Conservation (phyloP, 495 filamentous ascomycete genomes). For the Lasiosphaeris hirsuta region DNA sequence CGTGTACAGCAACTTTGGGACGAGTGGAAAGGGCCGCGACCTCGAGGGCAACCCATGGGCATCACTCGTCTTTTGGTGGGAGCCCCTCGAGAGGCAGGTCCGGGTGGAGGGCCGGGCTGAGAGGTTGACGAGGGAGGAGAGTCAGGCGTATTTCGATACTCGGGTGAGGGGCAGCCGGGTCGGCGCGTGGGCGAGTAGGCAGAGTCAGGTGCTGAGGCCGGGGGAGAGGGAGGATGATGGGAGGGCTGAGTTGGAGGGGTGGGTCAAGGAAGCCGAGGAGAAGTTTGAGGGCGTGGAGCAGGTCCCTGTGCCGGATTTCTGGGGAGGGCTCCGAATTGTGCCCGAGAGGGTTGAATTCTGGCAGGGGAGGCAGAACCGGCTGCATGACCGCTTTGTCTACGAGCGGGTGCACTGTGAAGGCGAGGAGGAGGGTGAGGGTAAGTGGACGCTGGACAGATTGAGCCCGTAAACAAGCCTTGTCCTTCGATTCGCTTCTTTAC, state of each 20-base stretch:
- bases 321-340: constrained; percentile 85
- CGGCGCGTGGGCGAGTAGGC: constrained; percentile 90
- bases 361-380: constrained; percentile 81
- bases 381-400: constrained; percentile 94
- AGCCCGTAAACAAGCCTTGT: constrained; percentile 47
- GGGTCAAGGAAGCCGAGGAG: constrained; percentile 67
- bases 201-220: constrained; percentile 67
- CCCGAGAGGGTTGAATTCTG: constrained; percentile 91
- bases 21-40: constrained; percentile 64
- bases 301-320: constrained; percentile 89
- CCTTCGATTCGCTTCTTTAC: too few relatives aligned
- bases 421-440: constrained; percentile 33
- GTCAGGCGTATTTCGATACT: constrained; percentile 84
- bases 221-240: constrained; percentile 52
- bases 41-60: constrained; percentile 63
- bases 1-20: constrained; percentile 90
- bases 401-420: constrained; percentile 44
- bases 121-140: constrained; percentile 67
- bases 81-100: constrained; percentile 76
- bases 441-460: constrained; percentile 58
- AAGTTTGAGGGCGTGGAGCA: constrained; percentile 69
- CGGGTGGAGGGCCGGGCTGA: constrained; percentile 74
- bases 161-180: constrained; percentile 74
- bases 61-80: constrained; percentile 73
- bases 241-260: constrained; percentile 58